A percentile compares a stretch with the other conserved stretches of the same genome.
Evolutionary conservation across 108 stramenopile genomes (phyloP).

Genomic region (Nannochloropsis granulata): DNA sequence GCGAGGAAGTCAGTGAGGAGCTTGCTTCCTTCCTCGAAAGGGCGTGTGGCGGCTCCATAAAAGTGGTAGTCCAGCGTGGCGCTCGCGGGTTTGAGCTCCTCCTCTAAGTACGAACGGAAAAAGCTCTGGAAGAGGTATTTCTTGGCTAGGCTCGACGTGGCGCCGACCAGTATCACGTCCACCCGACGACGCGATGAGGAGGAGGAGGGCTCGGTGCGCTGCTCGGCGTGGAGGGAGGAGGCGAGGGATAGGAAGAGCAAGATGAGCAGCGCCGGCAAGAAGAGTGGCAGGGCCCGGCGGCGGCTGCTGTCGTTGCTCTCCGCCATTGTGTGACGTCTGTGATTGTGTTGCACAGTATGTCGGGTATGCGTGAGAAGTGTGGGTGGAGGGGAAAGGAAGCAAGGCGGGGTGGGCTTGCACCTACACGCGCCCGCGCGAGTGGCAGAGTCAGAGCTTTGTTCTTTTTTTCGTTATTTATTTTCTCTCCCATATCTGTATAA

Average conservation of each 20-base stretch:
- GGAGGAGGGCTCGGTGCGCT: background rate
- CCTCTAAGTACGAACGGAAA: background rate
- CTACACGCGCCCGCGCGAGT: too few relatives aligned
- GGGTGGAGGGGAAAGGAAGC: too few relatives aligned
- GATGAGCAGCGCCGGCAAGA: too few relatives aligned
- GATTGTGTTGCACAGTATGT: too few relatives aligned
- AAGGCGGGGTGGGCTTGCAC: too few relatives aligned
- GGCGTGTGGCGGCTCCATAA: background rate
- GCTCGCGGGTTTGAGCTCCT: background rate
- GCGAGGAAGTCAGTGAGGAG: background rate
- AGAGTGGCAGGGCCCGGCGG: too few relatives aligned
- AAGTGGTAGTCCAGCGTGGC: background rate
- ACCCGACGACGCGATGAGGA: background rate
- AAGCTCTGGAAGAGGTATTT: background rate
- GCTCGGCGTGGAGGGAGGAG: background rate
- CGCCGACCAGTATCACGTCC: background rate
- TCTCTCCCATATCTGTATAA: too few relatives aligned
- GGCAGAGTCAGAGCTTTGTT: too few relatives aligned
- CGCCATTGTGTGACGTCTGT: too few relatives aligned
- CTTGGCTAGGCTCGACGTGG: background rate
- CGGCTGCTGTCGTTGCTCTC: too few relatives aligned
- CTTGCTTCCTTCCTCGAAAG: background rate
- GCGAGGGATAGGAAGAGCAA: background rate
- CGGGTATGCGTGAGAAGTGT: too few relatives aligned
- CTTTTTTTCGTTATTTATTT: too few relatives aligned